A percentile compares a stretch with the other conserved stretches of the same genome.
Evolutionary conservation across 176 grass and related monocot species (phyloP).

Genomic region (Eragrostis nindensis): DNA sequence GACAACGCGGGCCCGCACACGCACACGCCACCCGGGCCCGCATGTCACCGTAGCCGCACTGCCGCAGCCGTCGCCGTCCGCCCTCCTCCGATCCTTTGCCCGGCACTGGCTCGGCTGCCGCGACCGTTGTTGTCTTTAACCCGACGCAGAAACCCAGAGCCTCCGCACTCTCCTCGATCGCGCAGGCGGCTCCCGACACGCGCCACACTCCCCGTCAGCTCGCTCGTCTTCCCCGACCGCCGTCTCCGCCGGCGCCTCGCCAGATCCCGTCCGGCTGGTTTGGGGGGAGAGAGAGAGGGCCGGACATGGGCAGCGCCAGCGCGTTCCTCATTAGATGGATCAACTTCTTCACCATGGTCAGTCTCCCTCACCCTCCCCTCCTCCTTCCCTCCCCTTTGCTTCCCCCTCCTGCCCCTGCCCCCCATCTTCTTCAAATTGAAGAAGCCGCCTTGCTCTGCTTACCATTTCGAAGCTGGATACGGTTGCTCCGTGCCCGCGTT

Average conservation of each 20-base stretch:
- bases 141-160: neutral
- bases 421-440: neutral
- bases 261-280: conserved; percentile 28
- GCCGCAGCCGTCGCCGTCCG: no score
- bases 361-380: no score
- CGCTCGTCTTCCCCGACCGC: neutral
- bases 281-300: neutral
- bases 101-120: neutral
- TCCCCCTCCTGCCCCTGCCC: neutral
- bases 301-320: conserved; percentile 71
- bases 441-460: neutral
- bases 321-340: conserved; percentile 95
- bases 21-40: neutral
- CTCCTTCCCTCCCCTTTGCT: neutral
- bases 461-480: neutral
- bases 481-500: no score
- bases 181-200: neutral
- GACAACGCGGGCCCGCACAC: neutral
- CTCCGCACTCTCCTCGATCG: neutral
- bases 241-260: neutral
- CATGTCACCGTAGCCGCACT: neutral
- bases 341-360: conserved; percentile 98
- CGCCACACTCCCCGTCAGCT: no score
- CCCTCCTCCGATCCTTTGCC: conserved; percentile 25
- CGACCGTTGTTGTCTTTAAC: conserved; percentile 33